Evolutionary conservation across 352 stramenopile genomes (phyloP).

Genomic region (Hyaloperonospora arabidopsidis): DNA sequence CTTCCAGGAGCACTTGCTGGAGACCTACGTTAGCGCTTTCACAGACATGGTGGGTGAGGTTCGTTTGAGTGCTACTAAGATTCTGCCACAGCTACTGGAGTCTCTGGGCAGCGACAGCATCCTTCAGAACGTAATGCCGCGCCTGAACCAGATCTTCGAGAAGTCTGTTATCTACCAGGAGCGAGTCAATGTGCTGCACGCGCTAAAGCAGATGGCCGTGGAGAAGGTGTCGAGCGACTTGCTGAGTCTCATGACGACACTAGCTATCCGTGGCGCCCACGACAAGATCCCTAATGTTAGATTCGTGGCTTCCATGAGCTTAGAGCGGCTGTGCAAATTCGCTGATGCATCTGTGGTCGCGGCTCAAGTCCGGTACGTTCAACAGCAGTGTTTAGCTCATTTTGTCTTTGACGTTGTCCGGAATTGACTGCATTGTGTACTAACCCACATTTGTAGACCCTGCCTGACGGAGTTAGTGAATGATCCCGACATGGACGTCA

Average conservation of each 20-base stretch:
- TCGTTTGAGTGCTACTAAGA: conserved; percentile 88
- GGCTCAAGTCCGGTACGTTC: conserved; percentile 61
- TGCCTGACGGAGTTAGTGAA: conserved; percentile 70
- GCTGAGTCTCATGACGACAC: conserved; percentile 45
- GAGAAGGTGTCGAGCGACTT: conserved; percentile 71
- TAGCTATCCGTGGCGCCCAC: conserved; percentile 63
- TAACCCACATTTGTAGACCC: conserved; percentile 29
- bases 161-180: conserved; percentile 84
- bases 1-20: conserved; percentile 81
- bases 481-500: conserved; percentile 77
- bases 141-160: conserved; percentile 73
- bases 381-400: background rate
- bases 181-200: conserved; percentile 78
- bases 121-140: conserved; percentile 74
- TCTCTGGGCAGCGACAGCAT: conserved; percentile 78
- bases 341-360: conserved; percentile 56
- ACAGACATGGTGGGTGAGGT: conserved; percentile 92
- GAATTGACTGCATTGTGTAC: conserved; percentile 5
- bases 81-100: conserved; percentile 64
- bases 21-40: conserved; percentile 88
- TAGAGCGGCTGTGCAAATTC: conserved; percentile 80
- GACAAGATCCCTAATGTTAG: conserved; percentile 87
- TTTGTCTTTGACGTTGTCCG: background rate
- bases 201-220: conserved; percentile 59
- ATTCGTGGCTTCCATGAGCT: conserved; percentile 80